Conservation (phyloP, 2,329 filamentous ascomycete species). For the Pestalotiopsis sp. region DNA sequence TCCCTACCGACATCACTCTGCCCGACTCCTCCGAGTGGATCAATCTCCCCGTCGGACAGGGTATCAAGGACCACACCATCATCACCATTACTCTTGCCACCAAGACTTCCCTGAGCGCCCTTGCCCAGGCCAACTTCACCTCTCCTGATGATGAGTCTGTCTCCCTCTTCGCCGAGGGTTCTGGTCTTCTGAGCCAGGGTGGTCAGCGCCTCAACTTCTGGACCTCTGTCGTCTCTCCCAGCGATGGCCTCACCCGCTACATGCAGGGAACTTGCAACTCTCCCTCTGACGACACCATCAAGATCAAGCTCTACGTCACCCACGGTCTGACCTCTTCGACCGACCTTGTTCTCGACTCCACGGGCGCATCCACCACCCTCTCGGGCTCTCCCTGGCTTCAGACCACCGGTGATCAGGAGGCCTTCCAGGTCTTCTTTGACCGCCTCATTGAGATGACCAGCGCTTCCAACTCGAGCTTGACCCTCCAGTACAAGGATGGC, state of each 20-base stretch:
- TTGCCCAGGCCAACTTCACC: conserved; percentile 54
- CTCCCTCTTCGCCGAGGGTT: conserved; percentile 37
- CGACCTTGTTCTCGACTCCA: conserved; percentile 18
- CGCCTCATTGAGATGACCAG: conserved; percentile 18
- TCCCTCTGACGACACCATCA: conserved; percentile 15
- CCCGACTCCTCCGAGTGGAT: conserved; percentile 37
- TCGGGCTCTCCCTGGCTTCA: conserved; percentile 18
- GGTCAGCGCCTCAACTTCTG: conserved; percentile 54
- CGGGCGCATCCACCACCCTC: conserved; percentile 16
- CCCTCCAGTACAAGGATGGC: conserved; percentile 16
- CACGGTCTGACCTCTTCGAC: conserved; percentile 21
- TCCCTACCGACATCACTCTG: conserved; percentile 33
- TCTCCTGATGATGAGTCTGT: conserved; percentile 30
- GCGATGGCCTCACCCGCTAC: conserved; percentile 20
- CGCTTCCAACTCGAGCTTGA: conserved; percentile 16
- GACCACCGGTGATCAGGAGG: conserved; percentile 19
- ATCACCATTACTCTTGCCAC: conserved; percentile 17
- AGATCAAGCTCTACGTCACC: conserved; percentile 21
- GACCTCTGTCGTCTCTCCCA: conserved; percentile 37
- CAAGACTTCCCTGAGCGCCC: conserved; percentile 13
- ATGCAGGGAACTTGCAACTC: conserved; percentile 20
- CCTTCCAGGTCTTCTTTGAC: conserved; percentile 16
- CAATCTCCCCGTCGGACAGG: conserved; percentile 40
- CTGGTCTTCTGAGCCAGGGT: conserved; percentile 51
- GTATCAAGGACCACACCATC: conserved; percentile 35